Evolutionary conservation across 306 rosid species (phyloP).

Genomic region (Cucumis melo): DNA sequence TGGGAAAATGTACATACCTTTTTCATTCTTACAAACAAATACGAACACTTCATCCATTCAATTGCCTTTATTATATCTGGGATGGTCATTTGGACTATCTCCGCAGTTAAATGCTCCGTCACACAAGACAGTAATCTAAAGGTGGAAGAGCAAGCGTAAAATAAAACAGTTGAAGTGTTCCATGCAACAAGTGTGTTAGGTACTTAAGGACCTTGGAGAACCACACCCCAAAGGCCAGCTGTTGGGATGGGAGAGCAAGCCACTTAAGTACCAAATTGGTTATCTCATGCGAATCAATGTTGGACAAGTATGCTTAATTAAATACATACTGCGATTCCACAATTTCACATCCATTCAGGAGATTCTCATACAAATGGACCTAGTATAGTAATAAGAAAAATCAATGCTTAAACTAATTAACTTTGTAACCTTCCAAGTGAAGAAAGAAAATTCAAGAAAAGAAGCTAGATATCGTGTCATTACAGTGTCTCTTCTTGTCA

Average conservation of each 20-base stretch:
- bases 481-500: slow-evolving; percentile 98
- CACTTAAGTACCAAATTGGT: no score
- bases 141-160: slow-evolving; percentile 10
- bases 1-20: slow-evolving; percentile 34
- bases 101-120: slow-evolving; percentile 94
- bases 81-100: slow-evolving; percentile 84
- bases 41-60: slow-evolving; percentile 93
- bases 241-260: no score
- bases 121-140: slow-evolving; percentile 70
- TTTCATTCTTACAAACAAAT: slow-evolving; percentile 79
- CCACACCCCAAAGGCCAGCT: no score
- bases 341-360: slow-evolving; percentile 83
- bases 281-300: no score
- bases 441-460: background rate
- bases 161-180: slow-evolving; percentile 5
- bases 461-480: slow-evolving; percentile 1
- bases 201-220: no score
- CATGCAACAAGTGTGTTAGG: background rate
- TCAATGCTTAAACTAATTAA: background rate
- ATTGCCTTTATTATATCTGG: slow-evolving; percentile 81
- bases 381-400: slow-evolving; percentile 17
- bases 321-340: slow-evolving; percentile 88
- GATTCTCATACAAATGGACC: slow-evolving; percentile 96
- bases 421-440: slow-evolving; percentile 2
- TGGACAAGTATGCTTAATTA: background rate